Base-by-base conservation (phyloP, 768 basidiomycete species). In the Trametes cingulata region DNA sequence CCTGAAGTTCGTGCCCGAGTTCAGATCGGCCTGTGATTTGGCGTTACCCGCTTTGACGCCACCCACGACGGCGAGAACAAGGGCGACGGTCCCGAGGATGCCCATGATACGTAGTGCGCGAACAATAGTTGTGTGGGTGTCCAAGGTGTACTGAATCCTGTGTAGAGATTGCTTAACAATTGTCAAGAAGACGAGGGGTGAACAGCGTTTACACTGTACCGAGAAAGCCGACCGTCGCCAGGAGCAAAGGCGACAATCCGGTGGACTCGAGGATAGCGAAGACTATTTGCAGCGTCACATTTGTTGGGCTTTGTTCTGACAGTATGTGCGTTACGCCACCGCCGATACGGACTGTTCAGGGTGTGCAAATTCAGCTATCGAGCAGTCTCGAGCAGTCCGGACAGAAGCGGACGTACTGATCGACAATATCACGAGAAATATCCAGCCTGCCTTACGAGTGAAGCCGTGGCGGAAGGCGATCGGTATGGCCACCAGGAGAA, bases 341-440 rank as follows among this genome's bases (percentile, higher is more conserved):
- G 14, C 85, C 73, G 40, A 87, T 76, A 45, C 87, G 81, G 46
- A 79, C 88, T 89, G 48, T n/a, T 19, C 8, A 19, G 10, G 2
- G 25, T 4, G 17, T 8, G 8, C 9, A 53, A 3, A 36, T 27
- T 2, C n/a, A n/a, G n/a, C n/a, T n/a, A n/a, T n/a, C n/a, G n/a
- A n/a, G n/a, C n/a, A n/a, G n/a, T n/a, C n/a, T n/a, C n/a, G n/a
- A n/a, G n/a, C n/a, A n/a, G n/a, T n/a, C n/a, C n/a, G n/a, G n/a
- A n/a, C n/a, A n/a, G n/a, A n/a, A 17, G 15, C 12, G 40, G 41
- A 75, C 83, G 68, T 61, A 86, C 86, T 71, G 43, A 80, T 62
- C 10, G 85, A 78, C 58, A 90, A 87, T 12, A 86, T 70, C 42
- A 82, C 75, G 13, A 89, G 76, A 62, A 83, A 82, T n/a, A 88